These are phyloP conservation scores for Podaxis sp. DNA, from an alignment of 768 basidiomycete genomes.

Conservation along the genomic window DNA sequence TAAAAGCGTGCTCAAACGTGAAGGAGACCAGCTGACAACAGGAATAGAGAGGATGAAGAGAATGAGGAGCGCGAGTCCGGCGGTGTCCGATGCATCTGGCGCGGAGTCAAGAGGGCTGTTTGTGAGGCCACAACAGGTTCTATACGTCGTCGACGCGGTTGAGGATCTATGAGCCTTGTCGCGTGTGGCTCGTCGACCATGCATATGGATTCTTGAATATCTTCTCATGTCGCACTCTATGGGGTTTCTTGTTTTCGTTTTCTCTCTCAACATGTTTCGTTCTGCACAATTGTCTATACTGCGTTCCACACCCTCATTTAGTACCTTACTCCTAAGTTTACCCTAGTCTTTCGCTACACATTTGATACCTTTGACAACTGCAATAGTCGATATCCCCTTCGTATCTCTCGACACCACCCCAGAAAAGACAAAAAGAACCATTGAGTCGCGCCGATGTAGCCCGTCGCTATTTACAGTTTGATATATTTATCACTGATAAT, in stretches of 20 bases:
- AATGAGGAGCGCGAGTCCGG: constrained; percentile 74
- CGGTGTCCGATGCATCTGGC: constrained; percentile 50
- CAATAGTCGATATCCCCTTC: neutral
- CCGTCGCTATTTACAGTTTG: neutral
- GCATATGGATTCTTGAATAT: neutral
- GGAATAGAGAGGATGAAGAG: constrained; percentile 64
- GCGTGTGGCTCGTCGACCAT: neutral
- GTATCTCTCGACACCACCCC: neutral
- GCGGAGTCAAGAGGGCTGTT: constrained; percentile 74
- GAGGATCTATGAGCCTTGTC: constrained; percentile 24
- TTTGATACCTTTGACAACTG: neutral
- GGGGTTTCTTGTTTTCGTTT: neutral
- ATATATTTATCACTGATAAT: neutral
- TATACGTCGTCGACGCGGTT: constrained; percentile 85
- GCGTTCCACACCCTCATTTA: constrained; percentile 9
- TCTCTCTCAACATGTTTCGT: neutral
- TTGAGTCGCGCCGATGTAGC: neutral
- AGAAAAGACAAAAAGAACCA: neutral
- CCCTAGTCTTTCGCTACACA: constrained; percentile 6
- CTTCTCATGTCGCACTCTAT: neutral
- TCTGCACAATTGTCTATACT: constrained; percentile 5
- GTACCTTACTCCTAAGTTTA: constrained; percentile 3
- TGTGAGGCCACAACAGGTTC: constrained; percentile 81
- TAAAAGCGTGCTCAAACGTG: constrained; percentile 37
- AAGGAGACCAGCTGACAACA: constrained; percentile 44